Evolutionary conservation across 495 filamentous ascomycete genomes (phyloP).

Genomic region (Lentithecium fluviatile): DNA sequence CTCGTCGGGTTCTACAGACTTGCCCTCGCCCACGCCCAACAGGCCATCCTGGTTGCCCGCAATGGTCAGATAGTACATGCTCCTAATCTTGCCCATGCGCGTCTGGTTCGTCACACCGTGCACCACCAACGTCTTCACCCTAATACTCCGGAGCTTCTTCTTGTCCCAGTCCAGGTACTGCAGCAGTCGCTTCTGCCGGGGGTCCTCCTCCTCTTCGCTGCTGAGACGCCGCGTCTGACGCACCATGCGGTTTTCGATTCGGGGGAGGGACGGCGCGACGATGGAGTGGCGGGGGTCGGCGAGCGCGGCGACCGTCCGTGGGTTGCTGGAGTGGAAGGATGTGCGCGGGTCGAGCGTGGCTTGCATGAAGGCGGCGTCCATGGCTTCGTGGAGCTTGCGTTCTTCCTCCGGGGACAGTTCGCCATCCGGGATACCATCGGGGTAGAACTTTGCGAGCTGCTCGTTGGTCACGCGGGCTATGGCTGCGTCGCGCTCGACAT

Average conservation of each 20-base stretch:
- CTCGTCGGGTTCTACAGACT: slow-evolving; percentile 68
- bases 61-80: slow-evolving; percentile 66
- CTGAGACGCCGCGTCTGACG: slow-evolving; percentile 18
- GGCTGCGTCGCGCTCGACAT: slow-evolving; percentile 27
- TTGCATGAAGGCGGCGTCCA: slow-evolving; percentile 25
- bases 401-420: slow-evolving; percentile 8
- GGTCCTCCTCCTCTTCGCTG: slow-evolving; percentile 48
- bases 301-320: slow-evolving; percentile 7
- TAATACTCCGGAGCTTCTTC: slow-evolving; percentile 54
- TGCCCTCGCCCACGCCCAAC: slow-evolving; percentile 85
- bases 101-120: slow-evolving; percentile 88
- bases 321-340: slow-evolving; percentile 7
- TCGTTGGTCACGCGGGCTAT: slow-evolving; percentile 34
- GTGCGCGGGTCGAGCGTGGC: slow-evolving; percentile 30
- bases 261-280: slow-evolving; percentile 25
- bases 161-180: slow-evolving; percentile 65
- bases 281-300: slow-evolving; percentile 27
- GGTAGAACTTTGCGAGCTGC: slow-evolving; percentile 58
- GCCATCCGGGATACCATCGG: slow-evolving; percentile 27
- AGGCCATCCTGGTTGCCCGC: slow-evolving; percentile 83
- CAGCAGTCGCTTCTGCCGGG: slow-evolving; percentile 58
- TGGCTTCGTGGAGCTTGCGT: slow-evolving; percentile 14
- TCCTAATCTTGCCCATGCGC: slow-evolving; percentile 84
- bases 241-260: slow-evolving; percentile 29
- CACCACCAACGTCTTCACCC: slow-evolving; percentile 63